phyloP scores from a whole-genome alignment of 2,329 filamentous ascomycete genomes.

The Zymoseptoria passerinii region DNA sequence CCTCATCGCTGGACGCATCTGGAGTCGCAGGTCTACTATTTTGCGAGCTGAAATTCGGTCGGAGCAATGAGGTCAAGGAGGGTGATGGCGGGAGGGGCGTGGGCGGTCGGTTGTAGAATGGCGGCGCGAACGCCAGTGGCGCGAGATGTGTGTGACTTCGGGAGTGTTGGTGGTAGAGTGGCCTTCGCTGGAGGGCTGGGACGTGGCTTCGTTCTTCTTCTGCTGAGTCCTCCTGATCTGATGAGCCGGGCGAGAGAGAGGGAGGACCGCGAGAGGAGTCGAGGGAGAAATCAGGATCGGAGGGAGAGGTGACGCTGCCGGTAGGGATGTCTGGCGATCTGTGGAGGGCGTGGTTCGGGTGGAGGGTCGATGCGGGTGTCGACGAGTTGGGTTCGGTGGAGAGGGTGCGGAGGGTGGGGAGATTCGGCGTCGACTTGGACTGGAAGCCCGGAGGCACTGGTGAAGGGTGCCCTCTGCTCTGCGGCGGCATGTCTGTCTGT shows the following conservation, averaged over 20 bases:
- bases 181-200: slow-evolving; percentile 25
- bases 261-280: slow-evolving; percentile 22
- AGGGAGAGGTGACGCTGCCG: slow-evolving; percentile 29
- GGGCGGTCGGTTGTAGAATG: slow-evolving; percentile 95
- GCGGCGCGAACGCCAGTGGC: slow-evolving; percentile 55
- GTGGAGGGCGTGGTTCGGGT: slow-evolving; percentile 6
- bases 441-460: slow-evolving; percentile 34
- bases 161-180: slow-evolving; percentile 35
- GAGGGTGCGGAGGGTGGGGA: slow-evolving; percentile 35
- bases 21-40: slow-evolving; percentile 89
- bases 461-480: slow-evolving; percentile 34
- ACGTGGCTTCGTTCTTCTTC: slow-evolving; percentile 26
- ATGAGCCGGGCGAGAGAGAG: slow-evolving; percentile 23
- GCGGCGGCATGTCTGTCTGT: slow-evolving; percentile 32
- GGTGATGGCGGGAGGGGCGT: slow-evolving; percentile 89
- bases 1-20: slow-evolving; percentile 80
- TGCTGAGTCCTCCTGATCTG: slow-evolving; percentile 22
- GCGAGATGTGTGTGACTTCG: slow-evolving; percentile 39
- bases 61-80: slow-evolving; percentile 81
- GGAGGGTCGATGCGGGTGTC: slow-evolving; percentile 11
- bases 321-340: slow-evolving; percentile 14
- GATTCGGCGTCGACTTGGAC: slow-evolving; percentile 41
- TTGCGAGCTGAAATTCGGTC: slow-evolving; percentile 54
- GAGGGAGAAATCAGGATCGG: slow-evolving; percentile 31
- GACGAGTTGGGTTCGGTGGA: slow-evolving; percentile 2